Evolutionary conservation across 768 basidiomycete genomes (phyloP), one percentile per base, ranked within the genome.

Genomic region (Serpula lacrymans): DNA sequence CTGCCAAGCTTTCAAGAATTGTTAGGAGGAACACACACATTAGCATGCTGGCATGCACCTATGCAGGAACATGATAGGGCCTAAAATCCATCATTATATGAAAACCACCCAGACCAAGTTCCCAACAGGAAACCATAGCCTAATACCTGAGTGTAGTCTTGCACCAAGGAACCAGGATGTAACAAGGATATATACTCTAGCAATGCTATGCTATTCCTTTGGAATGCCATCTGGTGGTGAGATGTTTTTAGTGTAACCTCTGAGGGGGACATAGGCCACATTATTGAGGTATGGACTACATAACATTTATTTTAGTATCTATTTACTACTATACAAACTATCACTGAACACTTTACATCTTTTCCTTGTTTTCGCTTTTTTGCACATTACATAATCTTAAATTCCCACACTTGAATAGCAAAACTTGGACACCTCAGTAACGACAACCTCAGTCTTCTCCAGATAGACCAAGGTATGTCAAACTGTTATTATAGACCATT

Each of bases 191-290:
- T 18, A n/a, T 13, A 17, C 27, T 13, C 42, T 54, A 12, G 58
- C 51, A 5, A 58, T 32, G 35, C 46, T 13, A 48, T 41, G 5
- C 23, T 55, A 3, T 57, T 56, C 23, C 50, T 57, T 11, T 46
- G 33, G 5, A 43, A 52, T 49, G 57, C 42, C 1, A 47, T 56
- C 9, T 47, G 50, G 45, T 58, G 55, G 51, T 26, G 53, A 16
- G 54, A 57, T 37, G 47, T 54, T 16, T 52, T 52, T 30, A 39
- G 34, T 13, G 58, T 56, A 2, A 44, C 55, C 22, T 46, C 51
- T 6, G 40, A 48, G 14, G 58, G 57, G 14, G 52, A 60, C 45
- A 48, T 50, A 3, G 53, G 54, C 0, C 42, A n/a, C n/a, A n/a
- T n/a, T n/a, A n/a, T n/a, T n/a, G n/a, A n/a, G n/a, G n/a, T n/a